Evolutionary conservation across 768 basidiomycete species (phyloP), one percentile per base, ranked within the genome.

Genomic region (Clavulina sp.): DNA sequence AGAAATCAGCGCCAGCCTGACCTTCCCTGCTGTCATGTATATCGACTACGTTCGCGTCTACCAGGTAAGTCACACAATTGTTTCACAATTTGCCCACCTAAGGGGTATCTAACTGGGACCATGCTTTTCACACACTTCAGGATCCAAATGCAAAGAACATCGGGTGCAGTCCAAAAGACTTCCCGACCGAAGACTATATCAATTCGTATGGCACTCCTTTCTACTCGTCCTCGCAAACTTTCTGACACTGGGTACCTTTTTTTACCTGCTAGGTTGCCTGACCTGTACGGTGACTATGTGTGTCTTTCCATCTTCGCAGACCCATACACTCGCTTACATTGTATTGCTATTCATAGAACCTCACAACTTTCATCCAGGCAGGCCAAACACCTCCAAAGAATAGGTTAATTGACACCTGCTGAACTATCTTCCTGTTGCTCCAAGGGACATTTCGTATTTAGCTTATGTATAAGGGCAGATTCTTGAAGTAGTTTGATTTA

Each of bases 31-130:
- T n/a, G 68, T 62, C n/a, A 80, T 93, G 84, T 70, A 68, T 46
- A 69, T 93, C 38, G 87, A 95, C 62, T 95, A 81, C 68, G 77
- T 96, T 51, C 77, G 92, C 23, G 84, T 97, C 5, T 97, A 95
- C 64, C 92, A 95, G 62, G 76, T 76, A 2, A 68, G 72, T 60
- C 64, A 75, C 55, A 19, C 34, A 38, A 9, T 38, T 38, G 34
- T 38, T 9, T 9, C 19, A 38, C 34, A 9, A 9, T 38, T 9
- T 9, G 34, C 34, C 34, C 34, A 9, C 19, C 9, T 9, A 9
- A 38, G 13, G 21, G 13, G 21, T 1, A 38, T 21, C 1, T 21
- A 38, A 38, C 13, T 21, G 36, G 13, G 21, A 38, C 13, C 21
- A n/a, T n/a, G 21, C 21, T 13, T 38, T 38, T 46, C 26, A 26